Evolutionary conservation across 352 stramenopile genomes (phyloP), one percentile per base, ranked within the genome.

Genomic region (Globisporangium cederbergense): DNA sequence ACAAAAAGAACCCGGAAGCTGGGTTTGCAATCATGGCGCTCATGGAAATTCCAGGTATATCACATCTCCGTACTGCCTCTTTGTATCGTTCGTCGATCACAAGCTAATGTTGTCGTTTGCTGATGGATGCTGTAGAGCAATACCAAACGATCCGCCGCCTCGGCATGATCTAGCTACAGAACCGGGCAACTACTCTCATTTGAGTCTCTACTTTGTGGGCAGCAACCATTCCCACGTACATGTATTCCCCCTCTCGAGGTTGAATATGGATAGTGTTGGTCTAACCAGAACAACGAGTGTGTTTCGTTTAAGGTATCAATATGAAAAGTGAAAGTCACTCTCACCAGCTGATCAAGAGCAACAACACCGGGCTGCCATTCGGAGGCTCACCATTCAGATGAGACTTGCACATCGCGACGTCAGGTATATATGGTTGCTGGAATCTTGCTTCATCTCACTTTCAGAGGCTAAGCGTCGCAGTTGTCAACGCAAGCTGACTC

Each of bases 31-130:
- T 90, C 46, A 76, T 72, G 58, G 82, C 84, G 28, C 70, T 91
- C 57, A 90, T 89, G 79, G 80, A 91, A 61, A 86, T 93, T 38
- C 82, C 82, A 63, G 84, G 83, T 91, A 72, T 22, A 42, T 67
- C 62, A 0, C 18, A n/a, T 22, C 52, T 7, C 5, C 18, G 3
- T 3, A 62, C 2, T 6, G 4, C 47, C 11, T 20, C 53, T 32
- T 50, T 63, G 5, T 54, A 28, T 60, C 10, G 4, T 18, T 40
- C 9, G n/a, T 30, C 36, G 11, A 6, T 25, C 9, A 16, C 18
- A 8, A 4, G n/a, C 10, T 55, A 36, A n/a, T 42, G 3, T 47
- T 56, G 36, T 70, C 3, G 13, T 42, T 11, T 58, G 14, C 40
- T 55, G 50, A 55, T 40, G 50, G 13, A 4, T 68, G 4, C 49